These are phyloP conservation scores for Vitis vinifera DNA, from an alignment of 164 flowering plant genomes.

Conservation along the genomic window DNA sequence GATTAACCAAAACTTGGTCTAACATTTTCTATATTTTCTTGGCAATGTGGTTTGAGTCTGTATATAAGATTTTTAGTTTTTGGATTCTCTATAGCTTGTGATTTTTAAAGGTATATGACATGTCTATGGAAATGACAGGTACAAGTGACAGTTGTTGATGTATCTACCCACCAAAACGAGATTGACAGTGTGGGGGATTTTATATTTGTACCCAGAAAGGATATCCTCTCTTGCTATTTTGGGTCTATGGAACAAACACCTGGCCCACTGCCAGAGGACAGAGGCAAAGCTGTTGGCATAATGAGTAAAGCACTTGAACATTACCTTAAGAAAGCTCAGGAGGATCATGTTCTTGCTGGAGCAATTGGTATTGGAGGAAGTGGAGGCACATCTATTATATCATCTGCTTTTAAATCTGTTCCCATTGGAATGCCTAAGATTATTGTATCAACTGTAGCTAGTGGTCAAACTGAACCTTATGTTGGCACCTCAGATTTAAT, in stretches of 20 bases:
- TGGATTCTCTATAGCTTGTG: background rate
- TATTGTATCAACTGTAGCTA: conserved; percentile 86
- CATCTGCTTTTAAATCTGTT: conserved; percentile 68
- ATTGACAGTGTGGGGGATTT: background rate
- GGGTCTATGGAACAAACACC: conserved; percentile 5
- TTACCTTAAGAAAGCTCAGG: conserved; percentile 20
- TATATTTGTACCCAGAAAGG: no score
- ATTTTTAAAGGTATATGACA: background rate
- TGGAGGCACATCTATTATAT: conserved; percentile 80
- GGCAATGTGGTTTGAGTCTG: no score
- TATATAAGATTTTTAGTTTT: background rate
- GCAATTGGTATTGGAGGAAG: conserved; percentile 90
- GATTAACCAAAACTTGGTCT: no score
- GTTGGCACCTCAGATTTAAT: conserved; percentile 77
- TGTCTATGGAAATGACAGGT: conserved; percentile 29
- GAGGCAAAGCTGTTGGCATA: conserved; percentile 60
- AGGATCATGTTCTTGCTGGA: conserved; percentile 53
- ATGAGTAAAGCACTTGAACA: conserved; percentile 54
- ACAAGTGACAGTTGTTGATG: conserved; percentile 72
- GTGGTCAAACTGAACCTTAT: conserved; percentile 81
- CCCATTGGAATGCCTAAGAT: conserved; percentile 85
- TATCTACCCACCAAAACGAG: conserved; percentile 53
- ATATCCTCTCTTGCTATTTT: no score
- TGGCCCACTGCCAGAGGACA: conserved; percentile 55
- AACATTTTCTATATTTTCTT: no score